Conservation (phyloP, 805 yeast genomes). For the Torulaspora microellipsoides region DNA sequence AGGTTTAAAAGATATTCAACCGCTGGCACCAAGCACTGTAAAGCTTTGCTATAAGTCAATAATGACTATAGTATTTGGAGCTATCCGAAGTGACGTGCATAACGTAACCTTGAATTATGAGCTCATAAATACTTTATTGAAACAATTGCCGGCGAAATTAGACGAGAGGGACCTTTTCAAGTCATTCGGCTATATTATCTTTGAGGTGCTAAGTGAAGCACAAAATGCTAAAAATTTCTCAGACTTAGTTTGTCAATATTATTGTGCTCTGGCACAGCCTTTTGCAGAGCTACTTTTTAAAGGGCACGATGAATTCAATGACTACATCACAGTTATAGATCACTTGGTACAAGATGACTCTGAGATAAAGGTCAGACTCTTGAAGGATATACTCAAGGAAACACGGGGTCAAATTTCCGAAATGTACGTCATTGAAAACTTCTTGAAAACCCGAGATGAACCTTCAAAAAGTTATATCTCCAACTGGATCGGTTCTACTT, state of each 20-base stretch:
- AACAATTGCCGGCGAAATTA: constrained; percentile 7
- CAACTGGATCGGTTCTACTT: constrained; percentile 25
- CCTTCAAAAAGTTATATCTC: constrained; percentile 13
- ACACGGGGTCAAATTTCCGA: constrained; percentile 13
- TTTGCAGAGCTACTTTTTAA: constrained; percentile 5
- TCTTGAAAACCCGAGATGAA: constrained; percentile 13
- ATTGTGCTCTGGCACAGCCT: constrained; percentile 1
- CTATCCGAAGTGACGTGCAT: constrained; percentile 5
- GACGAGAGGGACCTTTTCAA: constrained; percentile 1
- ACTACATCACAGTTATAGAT: constrained; percentile 1
- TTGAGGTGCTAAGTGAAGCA: constrained; percentile 1
- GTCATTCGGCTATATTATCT: background rate
- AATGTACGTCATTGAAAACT: constrained; percentile 11
- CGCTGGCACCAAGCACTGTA: constrained; percentile 11
- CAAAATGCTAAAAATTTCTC: constrained; percentile 1
- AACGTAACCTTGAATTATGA: constrained; percentile 4
- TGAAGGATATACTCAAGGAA: constrained; percentile 15
- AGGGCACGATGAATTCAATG: constrained; percentile 1
- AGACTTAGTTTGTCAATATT: constrained; percentile 1
- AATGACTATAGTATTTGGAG: constrained; percentile 5
- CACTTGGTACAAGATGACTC: background rate
- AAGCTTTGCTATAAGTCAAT: constrained; percentile 12
- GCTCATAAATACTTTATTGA: constrained; percentile 7
- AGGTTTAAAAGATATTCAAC: constrained; percentile 15
- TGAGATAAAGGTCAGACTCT: constrained; percentile 5